These are phyloP conservation scores for Amaranthus tricolor DNA, from an alignment of 179 eudicot genomes.

Conservation along the genomic window DNA sequence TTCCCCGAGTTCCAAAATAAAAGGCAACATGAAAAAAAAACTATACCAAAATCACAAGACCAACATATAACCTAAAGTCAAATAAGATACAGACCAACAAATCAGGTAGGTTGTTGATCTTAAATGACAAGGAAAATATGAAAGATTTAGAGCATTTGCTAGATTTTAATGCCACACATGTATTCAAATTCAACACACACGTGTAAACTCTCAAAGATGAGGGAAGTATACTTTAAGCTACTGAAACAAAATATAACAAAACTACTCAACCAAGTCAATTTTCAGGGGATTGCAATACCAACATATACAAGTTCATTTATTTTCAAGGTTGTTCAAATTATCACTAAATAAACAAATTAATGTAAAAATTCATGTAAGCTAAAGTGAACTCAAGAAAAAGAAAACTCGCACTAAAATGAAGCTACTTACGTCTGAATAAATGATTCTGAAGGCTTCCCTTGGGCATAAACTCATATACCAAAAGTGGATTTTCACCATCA, in stretches of 20 bases:
- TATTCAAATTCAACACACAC: background rate
- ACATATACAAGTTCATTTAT: background rate
- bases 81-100: background rate
- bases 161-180: background rate
- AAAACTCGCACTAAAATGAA: background rate
- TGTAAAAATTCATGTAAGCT: background rate
- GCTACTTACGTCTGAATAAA: slow-evolving; percentile 64
- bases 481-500: slow-evolving; percentile 71
- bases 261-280: background rate
- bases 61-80: background rate
- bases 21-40: too few relatives aligned
- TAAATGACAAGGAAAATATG: background rate
- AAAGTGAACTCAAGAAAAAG: background rate
- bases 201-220: background rate
- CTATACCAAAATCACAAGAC: too few relatives aligned
- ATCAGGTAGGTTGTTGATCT: background rate
- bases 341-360: background rate
- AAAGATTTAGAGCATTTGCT: background rate
- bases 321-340: background rate
- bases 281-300: background rate
- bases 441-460: slow-evolving; percentile 94
- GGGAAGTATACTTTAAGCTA: background rate
- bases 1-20: too few relatives aligned
- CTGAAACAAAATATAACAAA: background rate
- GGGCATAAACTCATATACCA: slow-evolving; percentile 84